Base-by-base conservation (phyloP, 2,329 filamentous ascomycete species). In the Lasiodiplodia gonubiensis region DNA sequence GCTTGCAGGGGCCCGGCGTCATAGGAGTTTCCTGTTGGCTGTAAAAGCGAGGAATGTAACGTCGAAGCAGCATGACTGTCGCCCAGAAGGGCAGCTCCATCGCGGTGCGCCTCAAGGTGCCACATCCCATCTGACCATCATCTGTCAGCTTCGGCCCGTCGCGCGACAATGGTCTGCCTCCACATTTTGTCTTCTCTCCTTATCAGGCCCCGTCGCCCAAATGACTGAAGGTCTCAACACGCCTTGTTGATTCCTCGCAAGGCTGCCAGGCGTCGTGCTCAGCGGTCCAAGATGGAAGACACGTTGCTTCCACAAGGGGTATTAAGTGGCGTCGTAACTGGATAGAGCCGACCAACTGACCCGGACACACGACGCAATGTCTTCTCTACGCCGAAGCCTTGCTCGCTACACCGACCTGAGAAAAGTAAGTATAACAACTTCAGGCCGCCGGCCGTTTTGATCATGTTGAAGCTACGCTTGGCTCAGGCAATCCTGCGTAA, bases 31-130 rank as follows among this genome's bases (percentile, higher is more conserved):
- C 30, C 11, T 23, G 37, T 23, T 46, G 27, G 42, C 25, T 51
- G 23, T 5, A 35, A 12, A n/a, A 25, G 46, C 46, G 37, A 51
- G 46, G 30, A 37, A 63, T 63, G 59, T 63, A 63, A 63, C 59
- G 59, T 48, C 49, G 46, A 51, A 63, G 27, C 30, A 63, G 46
- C 59, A 63, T 63, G 59, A 63, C 59, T 49, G 23, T 51, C n/a
- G 59, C 59, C 59, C 16, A 37, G 23, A 63, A 35, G 11, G 59
- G 59, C 39, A 63, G 59, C 27, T 63, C 46, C n/a, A 25, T 8
- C 18, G 39, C n/a, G 16, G 23, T 25, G 21, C 37, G 55, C 57
- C 39, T 60, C 25, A 51, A 46, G 59, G 37, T 35, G 46, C 59
- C 42, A 35, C 59, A 49, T 12, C 59, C 18, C 59, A 51, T 30